A percentile compares a stretch with the other conserved stretches of the same genome.
Evolutionary conservation across 2,329 filamentous ascomycete genomes (phyloP).

Genomic region (Pezicula radicicola): DNA sequence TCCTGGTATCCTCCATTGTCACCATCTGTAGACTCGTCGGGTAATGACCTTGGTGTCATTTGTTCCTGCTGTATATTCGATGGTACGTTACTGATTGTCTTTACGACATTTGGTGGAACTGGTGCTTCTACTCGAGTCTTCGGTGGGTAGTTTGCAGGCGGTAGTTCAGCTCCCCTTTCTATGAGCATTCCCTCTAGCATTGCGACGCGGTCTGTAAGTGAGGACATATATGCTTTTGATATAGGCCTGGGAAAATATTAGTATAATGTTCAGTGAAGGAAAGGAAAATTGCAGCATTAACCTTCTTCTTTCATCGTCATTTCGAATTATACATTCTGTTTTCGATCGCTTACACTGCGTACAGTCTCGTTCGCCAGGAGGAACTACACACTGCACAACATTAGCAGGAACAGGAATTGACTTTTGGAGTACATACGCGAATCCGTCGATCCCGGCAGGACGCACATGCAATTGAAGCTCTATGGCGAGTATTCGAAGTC

Average conservation of each 20-base stretch:
- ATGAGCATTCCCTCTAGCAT: constrained; percentile 49
- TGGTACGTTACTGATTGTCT: constrained; percentile 1
- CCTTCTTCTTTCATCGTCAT: constrained; percentile 54
- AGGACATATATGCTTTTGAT: constrained; percentile 56
- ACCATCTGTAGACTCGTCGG: constrained; percentile 14
- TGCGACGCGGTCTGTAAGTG: constrained; percentile 49
- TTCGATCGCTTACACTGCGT: constrained; percentile 50
- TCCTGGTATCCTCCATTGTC: constrained; percentile 11
- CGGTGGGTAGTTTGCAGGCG: constrained; percentile 49
- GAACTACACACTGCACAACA: constrained; percentile 48
- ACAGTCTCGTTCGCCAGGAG: constrained; percentile 46
- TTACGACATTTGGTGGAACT: constrained; percentile 24
- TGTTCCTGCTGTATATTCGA: constrained; percentile 2
- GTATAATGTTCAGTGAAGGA: neutral
- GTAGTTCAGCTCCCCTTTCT: constrained; percentile 45
- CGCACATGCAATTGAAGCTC: constrained; percentile 53
- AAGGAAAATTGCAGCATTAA: constrained; percentile 26
- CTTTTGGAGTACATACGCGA: constrained; percentile 27
- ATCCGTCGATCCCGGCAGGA: constrained; percentile 45
- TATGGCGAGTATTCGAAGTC: constrained; percentile 29
- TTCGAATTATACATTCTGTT: constrained; percentile 51
- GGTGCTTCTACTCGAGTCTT: constrained; percentile 42
- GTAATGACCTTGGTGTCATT: constrained; percentile 12
- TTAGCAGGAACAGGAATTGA: neutral
- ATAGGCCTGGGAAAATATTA: constrained; percentile 41